phyloP scores from a whole-genome alignment of 345 rosid genomes.

The Noccaea caerulescens region DNA sequence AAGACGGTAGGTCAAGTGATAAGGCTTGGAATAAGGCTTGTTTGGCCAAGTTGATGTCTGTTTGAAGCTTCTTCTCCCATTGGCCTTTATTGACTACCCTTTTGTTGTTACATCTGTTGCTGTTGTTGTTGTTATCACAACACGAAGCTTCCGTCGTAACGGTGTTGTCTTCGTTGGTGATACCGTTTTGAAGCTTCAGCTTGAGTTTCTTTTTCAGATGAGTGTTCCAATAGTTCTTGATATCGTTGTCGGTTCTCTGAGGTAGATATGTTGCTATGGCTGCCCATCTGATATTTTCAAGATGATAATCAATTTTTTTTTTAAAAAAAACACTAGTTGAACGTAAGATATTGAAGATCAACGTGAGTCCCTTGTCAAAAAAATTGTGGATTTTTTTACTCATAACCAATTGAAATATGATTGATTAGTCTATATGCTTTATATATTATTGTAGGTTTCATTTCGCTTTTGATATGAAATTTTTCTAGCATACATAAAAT shows the following conservation, averaged over 20 bases:
- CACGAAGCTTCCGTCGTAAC: slow-evolving; percentile 17
- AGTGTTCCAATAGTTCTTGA: slow-evolving; percentile 95
- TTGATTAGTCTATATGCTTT: neutral
- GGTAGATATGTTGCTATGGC: slow-evolving; percentile 99
- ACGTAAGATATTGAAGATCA: neutral
- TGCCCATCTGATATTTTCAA: slow-evolving; percentile 72
- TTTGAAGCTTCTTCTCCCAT: slow-evolving; percentile 90
- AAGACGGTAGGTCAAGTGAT: slow-evolving; percentile 59
- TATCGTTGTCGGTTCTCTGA: slow-evolving; percentile 93
- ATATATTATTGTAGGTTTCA: neutral
- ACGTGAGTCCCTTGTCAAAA: neutral
- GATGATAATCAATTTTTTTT: neutral
- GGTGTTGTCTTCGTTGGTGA: slow-evolving; percentile 28
- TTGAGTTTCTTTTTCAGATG: slow-evolving; percentile 82
- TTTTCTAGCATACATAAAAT: too few species aligned
- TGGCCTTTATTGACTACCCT: slow-evolving; percentile 58
- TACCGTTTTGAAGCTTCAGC: slow-evolving; percentile 31
- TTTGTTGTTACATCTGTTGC: slow-evolving; percentile 22
- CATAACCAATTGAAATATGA: neutral
- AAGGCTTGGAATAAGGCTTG: slow-evolving; percentile 82
- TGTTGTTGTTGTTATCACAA: slow-evolving; percentile 8
- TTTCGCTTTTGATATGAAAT: neutral
- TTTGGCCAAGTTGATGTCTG: slow-evolving; percentile 83
- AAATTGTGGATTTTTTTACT: neutral
- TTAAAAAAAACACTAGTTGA: neutral